phyloP scores from a whole-genome alignment of 202 grass and related monocot species.

The Schoenoplectus tabernaemontani region DNA sequence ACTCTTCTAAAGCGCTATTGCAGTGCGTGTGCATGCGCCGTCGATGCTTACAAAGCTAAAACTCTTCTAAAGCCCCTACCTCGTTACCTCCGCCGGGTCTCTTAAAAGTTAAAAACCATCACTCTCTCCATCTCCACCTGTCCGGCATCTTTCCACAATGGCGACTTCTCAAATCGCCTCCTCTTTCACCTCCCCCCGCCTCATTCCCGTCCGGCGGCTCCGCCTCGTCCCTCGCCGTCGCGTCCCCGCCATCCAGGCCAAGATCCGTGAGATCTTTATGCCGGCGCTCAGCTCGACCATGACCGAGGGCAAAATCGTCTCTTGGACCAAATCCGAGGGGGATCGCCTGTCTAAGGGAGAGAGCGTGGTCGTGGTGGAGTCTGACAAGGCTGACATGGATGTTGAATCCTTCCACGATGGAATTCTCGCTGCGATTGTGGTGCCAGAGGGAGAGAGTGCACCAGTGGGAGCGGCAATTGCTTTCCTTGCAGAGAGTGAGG shows the following conservation, averaged over 20 bases:
- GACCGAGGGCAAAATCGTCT: slow-evolving; percentile 77
- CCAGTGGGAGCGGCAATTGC: slow-evolving; percentile 80
- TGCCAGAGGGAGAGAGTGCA: slow-evolving; percentile 46
- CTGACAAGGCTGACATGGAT: slow-evolving; percentile 96
- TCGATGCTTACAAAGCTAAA: slow-evolving; percentile 24
- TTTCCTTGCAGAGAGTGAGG: slow-evolving; percentile 79
- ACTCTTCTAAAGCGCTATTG: neutral
- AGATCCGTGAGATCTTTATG: slow-evolving; percentile 91
- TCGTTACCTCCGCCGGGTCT: slow-evolving; percentile 16
- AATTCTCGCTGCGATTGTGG: slow-evolving; percentile 66
- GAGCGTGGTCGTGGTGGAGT: slow-evolving; percentile 81
- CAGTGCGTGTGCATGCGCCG: neutral
- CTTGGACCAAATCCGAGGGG: slow-evolving; percentile 68
- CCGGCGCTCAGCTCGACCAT: slow-evolving; percentile 67
- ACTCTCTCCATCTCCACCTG: neutral
- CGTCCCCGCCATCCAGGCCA: slow-evolving; percentile 40
- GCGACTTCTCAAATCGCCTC: slow-evolving; percentile 27
- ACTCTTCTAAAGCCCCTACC: slow-evolving; percentile 2
- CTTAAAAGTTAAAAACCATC: neutral
- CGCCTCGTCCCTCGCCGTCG: neutral
- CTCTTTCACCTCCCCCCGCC: neutral
- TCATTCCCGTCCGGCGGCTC: neutral
- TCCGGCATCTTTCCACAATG: slow-evolving; percentile 27
- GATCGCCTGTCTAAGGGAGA: slow-evolving; percentile 77
- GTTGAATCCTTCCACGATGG: slow-evolving; percentile 92